Evolutionary conservation across 164 flowering plant genomes (phyloP).

Genomic region (Buxus sempervirens): DNA sequence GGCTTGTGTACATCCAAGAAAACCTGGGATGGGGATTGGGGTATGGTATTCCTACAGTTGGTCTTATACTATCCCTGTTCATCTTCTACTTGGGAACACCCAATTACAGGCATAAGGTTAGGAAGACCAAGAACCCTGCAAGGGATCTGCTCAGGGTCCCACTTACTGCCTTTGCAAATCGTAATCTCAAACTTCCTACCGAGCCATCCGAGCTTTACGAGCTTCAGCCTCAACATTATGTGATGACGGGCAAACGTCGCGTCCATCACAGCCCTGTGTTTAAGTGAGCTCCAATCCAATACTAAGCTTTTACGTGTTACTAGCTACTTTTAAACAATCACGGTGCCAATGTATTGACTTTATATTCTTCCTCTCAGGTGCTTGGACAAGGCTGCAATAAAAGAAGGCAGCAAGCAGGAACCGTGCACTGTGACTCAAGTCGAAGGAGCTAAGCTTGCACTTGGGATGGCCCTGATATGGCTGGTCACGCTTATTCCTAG

Average conservation of each 20-base stretch:
- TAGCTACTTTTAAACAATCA: too few species aligned
- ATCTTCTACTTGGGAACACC: conserved; percentile 79
- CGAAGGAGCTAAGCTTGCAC: conserved; percentile 61
- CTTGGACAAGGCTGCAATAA: conserved; percentile 81
- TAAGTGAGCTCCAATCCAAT: conserved; percentile 41
- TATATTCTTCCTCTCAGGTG: conserved; percentile 41
- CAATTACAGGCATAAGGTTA: conserved; percentile 64
- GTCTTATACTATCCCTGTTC: conserved; percentile 57
- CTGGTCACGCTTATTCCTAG: conserved; percentile 65
- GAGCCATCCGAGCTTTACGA: conserved; percentile 54
- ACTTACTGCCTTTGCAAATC: conserved; percentile 48
- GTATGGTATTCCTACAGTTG: conserved; percentile 78
- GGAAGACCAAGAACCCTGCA: conserved; percentile 54
- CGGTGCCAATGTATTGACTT: too few species aligned
- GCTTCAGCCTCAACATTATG: conserved; percentile 48
- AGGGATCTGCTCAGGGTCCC: conserved; percentile 46
- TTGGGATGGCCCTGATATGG: conserved; percentile 73
- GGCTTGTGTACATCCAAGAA: conserved; percentile 84
- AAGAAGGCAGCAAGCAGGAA: conserved; percentile 20
- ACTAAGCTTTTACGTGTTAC: too few species aligned
- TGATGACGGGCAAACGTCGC: conserved; percentile 42
- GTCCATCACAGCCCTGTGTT: conserved; percentile 58
- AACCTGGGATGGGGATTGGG: conserved; percentile 87
- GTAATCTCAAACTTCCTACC: conserved; percentile 39
- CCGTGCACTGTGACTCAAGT: conserved; percentile 85